Percentiles rank a stretch among this genome's conserved stretches.
phyloP scores from a whole-genome alignment of 1,284 basidiomycete species.

The Boletellus deceptivus region DNA sequence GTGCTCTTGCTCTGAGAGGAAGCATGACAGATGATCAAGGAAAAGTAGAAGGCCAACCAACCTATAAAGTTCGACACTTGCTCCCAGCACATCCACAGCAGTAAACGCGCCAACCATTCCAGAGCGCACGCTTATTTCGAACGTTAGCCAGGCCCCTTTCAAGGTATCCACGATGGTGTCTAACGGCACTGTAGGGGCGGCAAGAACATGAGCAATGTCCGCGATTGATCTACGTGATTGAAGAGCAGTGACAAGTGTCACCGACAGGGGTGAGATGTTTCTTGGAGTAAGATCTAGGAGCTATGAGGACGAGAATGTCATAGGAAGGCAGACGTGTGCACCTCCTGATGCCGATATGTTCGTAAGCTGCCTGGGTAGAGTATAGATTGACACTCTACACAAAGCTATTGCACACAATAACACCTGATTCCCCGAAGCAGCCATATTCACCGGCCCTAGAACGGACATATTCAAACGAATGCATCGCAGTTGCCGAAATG shows the following conservation, averaged over 20 bases:
- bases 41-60: constrained; percentile 26
- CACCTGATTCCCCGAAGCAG: constrained; percentile 55
- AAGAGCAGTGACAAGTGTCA: constrained; percentile 43
- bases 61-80: constrained; percentile 58
- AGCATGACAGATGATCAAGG: constrained; percentile 4
- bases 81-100: constrained; percentile 49
- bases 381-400: constrained; percentile 44
- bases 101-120: constrained; percentile 32
- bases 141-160: constrained; percentile 40
- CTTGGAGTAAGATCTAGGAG: constrained; percentile 12
- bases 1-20: constrained; percentile 38
- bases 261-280: constrained; percentile 29
- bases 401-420: constrained; percentile 52
- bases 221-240: constrained; percentile 45
- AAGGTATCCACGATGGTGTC: constrained; percentile 44
- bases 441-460: constrained; percentile 49
- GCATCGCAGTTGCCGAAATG: background rate
- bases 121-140: constrained; percentile 39
- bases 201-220: constrained; percentile 54
- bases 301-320: constrained; percentile 12
- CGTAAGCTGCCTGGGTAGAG: constrained; percentile 41
- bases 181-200: constrained; percentile 38
- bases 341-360: constrained; percentile 22
- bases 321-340: constrained; percentile 8
- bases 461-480: background rate